Evolutionary conservation across 441 rosid genomes (phyloP).

Genomic region (Pelargonium cotyledonis): DNA sequence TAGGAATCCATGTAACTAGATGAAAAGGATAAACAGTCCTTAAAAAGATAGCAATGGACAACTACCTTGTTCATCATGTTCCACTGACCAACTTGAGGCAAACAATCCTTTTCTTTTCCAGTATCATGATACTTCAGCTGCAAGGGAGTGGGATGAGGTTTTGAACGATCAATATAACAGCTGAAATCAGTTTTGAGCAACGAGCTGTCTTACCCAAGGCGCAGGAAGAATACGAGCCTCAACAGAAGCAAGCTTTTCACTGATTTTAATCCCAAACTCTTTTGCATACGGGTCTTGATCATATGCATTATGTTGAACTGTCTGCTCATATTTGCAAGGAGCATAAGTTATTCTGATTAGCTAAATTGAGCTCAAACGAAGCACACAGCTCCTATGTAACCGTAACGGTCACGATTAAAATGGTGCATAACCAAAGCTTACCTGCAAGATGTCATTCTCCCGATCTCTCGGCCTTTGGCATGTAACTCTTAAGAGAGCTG

Average conservation of each 20-base stretch:
- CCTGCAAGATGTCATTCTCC: constrained; percentile 78
- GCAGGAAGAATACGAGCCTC: constrained; percentile 98
- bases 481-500: constrained; percentile 78
- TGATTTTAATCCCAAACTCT: constrained; percentile 85
- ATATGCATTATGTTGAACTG: constrained; percentile 78
- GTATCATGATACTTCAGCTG: constrained; percentile 96
- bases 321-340: constrained; percentile 34
- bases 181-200: neutral
- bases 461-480: constrained; percentile 94
- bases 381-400: neutral
- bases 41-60: neutral
- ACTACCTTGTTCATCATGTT: constrained; percentile 96
- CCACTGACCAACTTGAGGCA: constrained; percentile 99
- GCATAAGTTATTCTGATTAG: neutral
- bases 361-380: neutral
- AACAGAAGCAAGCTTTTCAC: constrained; percentile 79
- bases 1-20: neutral
- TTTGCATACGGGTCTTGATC: constrained; percentile 86
- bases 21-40: neutral
- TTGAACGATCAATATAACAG: constrained; percentile 3
- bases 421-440: constrained; percentile 14
- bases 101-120: constrained; percentile 89
- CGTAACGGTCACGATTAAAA: neutral
- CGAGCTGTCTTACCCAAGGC: constrained; percentile 70
- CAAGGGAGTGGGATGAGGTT: constrained; percentile 16